Percentiles rank a stretch among this genome's conserved stretches.
Conservation (phyloP, 2,329 filamentous ascomycete genomes). For the Diatrype stigma region DNA sequence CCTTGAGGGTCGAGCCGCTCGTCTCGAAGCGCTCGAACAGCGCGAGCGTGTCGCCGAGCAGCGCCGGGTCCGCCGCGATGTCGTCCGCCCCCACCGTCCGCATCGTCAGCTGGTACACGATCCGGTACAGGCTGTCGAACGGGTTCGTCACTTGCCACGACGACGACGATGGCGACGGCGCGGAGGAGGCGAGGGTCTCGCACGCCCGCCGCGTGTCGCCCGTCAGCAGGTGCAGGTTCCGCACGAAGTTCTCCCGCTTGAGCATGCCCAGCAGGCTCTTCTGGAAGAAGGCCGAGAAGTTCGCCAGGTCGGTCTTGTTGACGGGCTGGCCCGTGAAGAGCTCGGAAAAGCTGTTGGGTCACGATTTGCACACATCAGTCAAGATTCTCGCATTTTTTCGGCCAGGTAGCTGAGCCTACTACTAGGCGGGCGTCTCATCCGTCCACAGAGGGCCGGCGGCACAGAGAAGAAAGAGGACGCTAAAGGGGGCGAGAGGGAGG, state of each 20-base stretch:
- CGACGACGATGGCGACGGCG: neutral
- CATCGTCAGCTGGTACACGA: conserved; percentile 55
- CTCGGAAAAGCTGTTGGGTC: conserved; percentile 16
- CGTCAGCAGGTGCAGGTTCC: conserved; percentile 37
- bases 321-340: conserved; percentile 17
- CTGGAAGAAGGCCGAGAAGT: conserved; percentile 25
- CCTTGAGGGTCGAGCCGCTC: conserved; percentile 35
- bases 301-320: conserved; percentile 7
- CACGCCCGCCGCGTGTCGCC: conserved; percentile 36
- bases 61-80: conserved; percentile 41
- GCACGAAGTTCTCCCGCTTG: conserved; percentile 33
- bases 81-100: conserved; percentile 50
- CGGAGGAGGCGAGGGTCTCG: conserved; percentile 29
- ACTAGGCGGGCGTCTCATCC: too few species aligned
- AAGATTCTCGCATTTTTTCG: neutral
- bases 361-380: neutral
- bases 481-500: neutral
- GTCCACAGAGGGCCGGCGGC: too few species aligned
- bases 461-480: neutral
- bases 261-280: conserved; percentile 31
- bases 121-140: conserved; percentile 48
- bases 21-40: conserved; percentile 45
- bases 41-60: conserved; percentile 38
- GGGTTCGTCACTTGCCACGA: conserved; percentile 40
- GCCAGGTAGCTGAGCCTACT: too few species aligned